Percentiles rank a stretch among this genome's conserved stretches.
phyloP scores from a whole-genome alignment of 2,329 filamentous ascomycete genomes.

The Sarocladium kiliense region DNA sequence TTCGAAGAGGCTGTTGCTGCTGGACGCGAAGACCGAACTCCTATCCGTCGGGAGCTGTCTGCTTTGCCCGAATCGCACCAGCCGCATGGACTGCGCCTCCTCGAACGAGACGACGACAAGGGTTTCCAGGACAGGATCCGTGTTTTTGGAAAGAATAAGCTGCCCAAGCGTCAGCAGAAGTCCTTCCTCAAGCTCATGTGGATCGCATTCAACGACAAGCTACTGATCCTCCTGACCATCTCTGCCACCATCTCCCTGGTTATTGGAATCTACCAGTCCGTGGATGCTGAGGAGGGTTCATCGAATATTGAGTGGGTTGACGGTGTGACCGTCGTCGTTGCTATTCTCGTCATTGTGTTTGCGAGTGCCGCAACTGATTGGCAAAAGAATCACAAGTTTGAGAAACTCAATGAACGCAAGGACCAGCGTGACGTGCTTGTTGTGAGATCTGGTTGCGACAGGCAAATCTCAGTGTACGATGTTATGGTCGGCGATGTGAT shows the following conservation, averaged over 20 bases:
- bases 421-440: constrained; percentile 70
- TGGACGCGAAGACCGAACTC: constrained; percentile 24
- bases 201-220: constrained; percentile 69
- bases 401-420: constrained; percentile 76
- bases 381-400: constrained; percentile 77
- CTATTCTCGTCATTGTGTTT: constrained; percentile 69
- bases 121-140: constrained; percentile 55
- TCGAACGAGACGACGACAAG: constrained; percentile 20
- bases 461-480: constrained; percentile 66
- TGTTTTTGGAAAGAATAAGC: constrained; percentile 60
- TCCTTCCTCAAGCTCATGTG: constrained; percentile 61
- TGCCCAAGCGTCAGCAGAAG: constrained; percentile 58
- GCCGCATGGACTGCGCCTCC: constrained; percentile 22
- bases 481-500: constrained; percentile 54
- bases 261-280: constrained; percentile 61
- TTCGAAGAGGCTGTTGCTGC: constrained; percentile 45
- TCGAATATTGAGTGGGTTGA: constrained; percentile 74
- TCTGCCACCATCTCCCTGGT: constrained; percentile 65
- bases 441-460: constrained; percentile 64
- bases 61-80: constrained; percentile 15
- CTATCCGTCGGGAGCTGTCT: constrained; percentile 14
- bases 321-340: constrained; percentile 72
- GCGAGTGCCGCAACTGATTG: constrained; percentile 75
- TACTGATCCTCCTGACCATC: constrained; percentile 63
- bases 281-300: constrained; percentile 13